Evolutionary conservation across 148 eudicot species (phyloP).

Genomic region (Rhododendron williamsianum): DNA sequence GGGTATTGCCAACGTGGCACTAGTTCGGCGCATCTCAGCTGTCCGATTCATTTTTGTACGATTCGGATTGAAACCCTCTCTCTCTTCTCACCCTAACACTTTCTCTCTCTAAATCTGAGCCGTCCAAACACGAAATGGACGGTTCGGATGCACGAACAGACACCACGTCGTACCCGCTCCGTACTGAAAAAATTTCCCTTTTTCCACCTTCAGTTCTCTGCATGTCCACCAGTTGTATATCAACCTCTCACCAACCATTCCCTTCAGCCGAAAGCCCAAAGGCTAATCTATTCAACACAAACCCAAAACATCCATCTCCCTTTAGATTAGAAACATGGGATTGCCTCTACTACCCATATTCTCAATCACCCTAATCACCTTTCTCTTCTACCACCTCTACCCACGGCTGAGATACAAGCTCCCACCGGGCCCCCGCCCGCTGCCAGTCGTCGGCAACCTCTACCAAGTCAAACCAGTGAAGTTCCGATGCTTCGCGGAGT

Average conservation of each 20-base stretch:
- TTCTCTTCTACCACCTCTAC: conserved; percentile 34
- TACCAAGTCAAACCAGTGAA: conserved; percentile 68
- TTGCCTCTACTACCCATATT: conserved; percentile 18
- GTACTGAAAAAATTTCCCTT: no score
- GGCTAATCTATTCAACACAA: neutral
- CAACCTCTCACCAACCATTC: neutral
- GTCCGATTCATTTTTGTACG: no score
- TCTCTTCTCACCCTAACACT: no score
- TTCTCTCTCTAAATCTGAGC: no score
- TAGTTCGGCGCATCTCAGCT: no score
- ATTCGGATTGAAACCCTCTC: no score
- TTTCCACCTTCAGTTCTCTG: no score
- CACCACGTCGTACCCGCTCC: no score
- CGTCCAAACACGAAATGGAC: no score
- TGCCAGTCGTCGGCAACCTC: conserved; percentile 74
- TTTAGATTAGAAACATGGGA: conserved; percentile 24
- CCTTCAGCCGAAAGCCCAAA: neutral
- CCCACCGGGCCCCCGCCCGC: conserved; percentile 78
- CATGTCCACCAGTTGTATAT: neutral
- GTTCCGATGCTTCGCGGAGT: conserved; percentile 64
- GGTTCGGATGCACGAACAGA: no score
- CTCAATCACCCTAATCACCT: conserved; percentile 14
- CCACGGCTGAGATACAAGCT: conserved; percentile 51
- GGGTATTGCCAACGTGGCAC: no score
- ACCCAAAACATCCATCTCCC: neutral